phyloP scores from a whole-genome alignment of 257 asterid species.

The Handroanthus guayacan region DNA sequence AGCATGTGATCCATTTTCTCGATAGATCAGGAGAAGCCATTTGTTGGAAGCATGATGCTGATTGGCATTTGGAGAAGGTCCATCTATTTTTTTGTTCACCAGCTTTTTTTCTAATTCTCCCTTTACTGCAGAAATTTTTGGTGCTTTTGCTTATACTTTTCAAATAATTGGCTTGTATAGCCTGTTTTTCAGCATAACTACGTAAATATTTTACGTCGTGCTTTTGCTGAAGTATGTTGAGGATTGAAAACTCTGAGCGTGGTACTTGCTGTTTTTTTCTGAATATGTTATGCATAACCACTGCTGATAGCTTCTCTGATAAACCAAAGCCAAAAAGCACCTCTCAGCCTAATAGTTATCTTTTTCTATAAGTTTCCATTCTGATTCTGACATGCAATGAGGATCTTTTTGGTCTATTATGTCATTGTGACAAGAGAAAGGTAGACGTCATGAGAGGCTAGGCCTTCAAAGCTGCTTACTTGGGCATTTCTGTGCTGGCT shows the following conservation, averaged over 20 bases:
- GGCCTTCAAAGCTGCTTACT: background rate
- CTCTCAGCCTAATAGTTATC: background rate
- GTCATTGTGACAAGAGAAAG: background rate
- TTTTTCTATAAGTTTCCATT: background rate
- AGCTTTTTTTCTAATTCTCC: conserved; percentile 27
- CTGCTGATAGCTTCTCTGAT: conserved; percentile 8
- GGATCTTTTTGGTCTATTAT: background rate
- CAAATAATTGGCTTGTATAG: conserved; percentile 2
- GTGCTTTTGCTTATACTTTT: conserved; percentile 1
- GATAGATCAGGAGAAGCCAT: conserved; percentile 74
- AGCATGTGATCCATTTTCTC: conserved; percentile 62
- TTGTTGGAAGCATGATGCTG: conserved; percentile 86
- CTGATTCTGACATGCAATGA: conserved; percentile 5
- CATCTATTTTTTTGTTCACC: conserved; percentile 45
- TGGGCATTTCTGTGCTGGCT: conserved; percentile 8
- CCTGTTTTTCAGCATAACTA: background rate
- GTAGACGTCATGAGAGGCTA: background rate
- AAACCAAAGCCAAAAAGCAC: conserved; percentile 24
- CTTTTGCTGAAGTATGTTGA: background rate
- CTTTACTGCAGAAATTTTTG: conserved; percentile 1
- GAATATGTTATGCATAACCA: background rate
- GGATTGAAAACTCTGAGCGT: background rate
- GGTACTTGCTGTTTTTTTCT: background rate
- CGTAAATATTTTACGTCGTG: background rate
- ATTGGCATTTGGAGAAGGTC: conserved; percentile 77